Evolutionary conservation across 2,329 filamentous ascomycete species (phyloP).

Genomic region (Dothistroma septosporum): DNA sequence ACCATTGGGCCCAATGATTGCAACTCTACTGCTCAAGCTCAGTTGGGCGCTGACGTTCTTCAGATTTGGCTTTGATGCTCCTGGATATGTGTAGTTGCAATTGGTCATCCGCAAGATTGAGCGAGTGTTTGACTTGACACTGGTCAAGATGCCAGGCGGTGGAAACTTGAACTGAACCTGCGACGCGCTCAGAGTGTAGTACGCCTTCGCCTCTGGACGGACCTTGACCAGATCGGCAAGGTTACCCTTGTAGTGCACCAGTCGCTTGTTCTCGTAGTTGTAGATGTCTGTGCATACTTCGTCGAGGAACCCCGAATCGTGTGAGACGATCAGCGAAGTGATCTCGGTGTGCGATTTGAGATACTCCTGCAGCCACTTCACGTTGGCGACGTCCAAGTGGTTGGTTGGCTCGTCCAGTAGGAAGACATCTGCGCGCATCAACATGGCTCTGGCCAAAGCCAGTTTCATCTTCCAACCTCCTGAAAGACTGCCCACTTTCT

Average conservation of each 20-base stretch:
- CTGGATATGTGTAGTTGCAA: slow-evolving; percentile 91
- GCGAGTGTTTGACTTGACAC: slow-evolving; percentile 91
- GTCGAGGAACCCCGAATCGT: slow-evolving; percentile 97
- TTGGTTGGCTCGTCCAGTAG: slow-evolving; percentile 98
- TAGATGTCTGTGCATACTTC: slow-evolving; percentile 98
- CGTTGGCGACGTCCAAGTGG: slow-evolving; percentile 93
- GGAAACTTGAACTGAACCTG: slow-evolving; percentile 98
- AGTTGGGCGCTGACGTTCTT: slow-evolving; percentile 82
- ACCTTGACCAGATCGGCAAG: slow-evolving; percentile 78
- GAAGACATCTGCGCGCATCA: slow-evolving; percentile 93
- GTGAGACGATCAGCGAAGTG: slow-evolving; percentile 93
- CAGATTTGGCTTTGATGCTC: slow-evolving; percentile 80
- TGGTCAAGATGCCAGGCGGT: slow-evolving; percentile 84
- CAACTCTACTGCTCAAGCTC: slow-evolving; percentile 83
- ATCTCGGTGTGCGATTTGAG: slow-evolving; percentile 94
- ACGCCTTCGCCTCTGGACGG: slow-evolving; percentile 92
- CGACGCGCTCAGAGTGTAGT: slow-evolving; percentile 89
- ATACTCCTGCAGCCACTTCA: slow-evolving; percentile 93
- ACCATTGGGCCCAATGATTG: slow-evolving; percentile 95
- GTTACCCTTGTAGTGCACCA: slow-evolving; percentile 80
- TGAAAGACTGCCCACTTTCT: slow-evolving; percentile 89
- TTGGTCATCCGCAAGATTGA: slow-evolving; percentile 94
- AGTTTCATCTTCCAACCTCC: slow-evolving; percentile 99
- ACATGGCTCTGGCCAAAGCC: slow-evolving; percentile 90
- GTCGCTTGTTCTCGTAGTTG: slow-evolving; percentile 98